Conservation (phyloP, 192 early-diverging fungal genomes). For the Linnemannia zychae region DNA sequence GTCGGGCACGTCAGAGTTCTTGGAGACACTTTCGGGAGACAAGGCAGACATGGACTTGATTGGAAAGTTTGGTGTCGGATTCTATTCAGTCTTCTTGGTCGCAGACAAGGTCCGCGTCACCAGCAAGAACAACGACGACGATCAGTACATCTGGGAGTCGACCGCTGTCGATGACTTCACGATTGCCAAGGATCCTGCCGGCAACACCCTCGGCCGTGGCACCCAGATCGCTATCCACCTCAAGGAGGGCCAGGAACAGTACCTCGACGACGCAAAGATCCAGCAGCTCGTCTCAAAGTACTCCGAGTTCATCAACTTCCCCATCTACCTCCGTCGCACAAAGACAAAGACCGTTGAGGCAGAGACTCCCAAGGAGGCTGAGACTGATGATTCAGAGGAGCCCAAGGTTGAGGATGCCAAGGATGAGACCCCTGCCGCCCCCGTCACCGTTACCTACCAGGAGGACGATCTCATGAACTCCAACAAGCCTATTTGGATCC, state of each 20-base stretch:
- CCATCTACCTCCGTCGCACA: slow-evolving; percentile 86
- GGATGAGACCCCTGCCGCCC: slow-evolving; percentile 66
- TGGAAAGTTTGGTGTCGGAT: slow-evolving; percentile 99
- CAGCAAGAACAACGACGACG: slow-evolving; percentile 88
- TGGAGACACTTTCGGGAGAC: slow-evolving; percentile 85
- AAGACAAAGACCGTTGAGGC: slow-evolving; percentile 70
- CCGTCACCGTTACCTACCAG: slow-evolving; percentile 66
- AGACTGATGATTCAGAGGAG: slow-evolving; percentile 59
- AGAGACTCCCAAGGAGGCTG: slow-evolving; percentile 37
- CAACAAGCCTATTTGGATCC: slow-evolving; percentile 96
- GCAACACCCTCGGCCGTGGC: slow-evolving; percentile 92
- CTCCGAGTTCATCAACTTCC: slow-evolving; percentile 98
- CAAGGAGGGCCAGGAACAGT: slow-evolving; percentile 90
- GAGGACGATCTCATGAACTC: slow-evolving; percentile 90
- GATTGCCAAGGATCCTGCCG: slow-evolving; percentile 90
- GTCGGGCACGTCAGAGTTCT: slow-evolving; percentile 94
- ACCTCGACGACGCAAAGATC: slow-evolving; percentile 78
- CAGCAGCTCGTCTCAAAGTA: slow-evolving; percentile 85
- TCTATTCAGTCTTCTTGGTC: slow-evolving; percentile 97
- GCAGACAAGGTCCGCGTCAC: slow-evolving; percentile 95
- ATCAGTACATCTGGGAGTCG: slow-evolving; percentile 96
- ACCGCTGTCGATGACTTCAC: slow-evolving; percentile 92
- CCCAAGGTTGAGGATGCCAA: slow-evolving; percentile 66
- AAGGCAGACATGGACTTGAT: slow-evolving; percentile 83
- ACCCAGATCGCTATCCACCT: slow-evolving; percentile 94